Evolutionary conservation across 2,329 filamentous ascomycete genomes (phyloP).

Genomic region (Cercospora sp.): DNA sequence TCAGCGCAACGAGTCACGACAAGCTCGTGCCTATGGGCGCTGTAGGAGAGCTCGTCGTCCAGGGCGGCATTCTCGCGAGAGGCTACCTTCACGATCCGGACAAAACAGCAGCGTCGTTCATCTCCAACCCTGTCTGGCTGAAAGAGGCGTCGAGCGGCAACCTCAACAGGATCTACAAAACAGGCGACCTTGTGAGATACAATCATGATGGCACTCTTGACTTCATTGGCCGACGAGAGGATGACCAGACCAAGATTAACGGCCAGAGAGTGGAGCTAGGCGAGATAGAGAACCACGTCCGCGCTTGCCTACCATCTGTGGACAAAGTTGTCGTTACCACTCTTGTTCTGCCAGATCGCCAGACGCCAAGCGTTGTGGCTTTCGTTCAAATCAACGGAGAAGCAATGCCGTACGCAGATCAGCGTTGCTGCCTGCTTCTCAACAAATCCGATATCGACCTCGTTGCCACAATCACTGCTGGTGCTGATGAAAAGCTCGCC

Average conservation of each 20-base stretch:
- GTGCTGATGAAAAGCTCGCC: background rate
- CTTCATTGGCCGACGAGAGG: background rate
- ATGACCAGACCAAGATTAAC: background rate
- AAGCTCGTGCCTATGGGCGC: constrained; percentile 14
- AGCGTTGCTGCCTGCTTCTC: background rate
- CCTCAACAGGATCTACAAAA: constrained; percentile 36
- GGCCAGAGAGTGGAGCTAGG: constrained; percentile 2
- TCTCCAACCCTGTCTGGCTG: constrained; percentile 17
- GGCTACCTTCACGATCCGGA: constrained; percentile 42
- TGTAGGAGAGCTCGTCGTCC: constrained; percentile 47
- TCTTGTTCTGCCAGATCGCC: background rate
- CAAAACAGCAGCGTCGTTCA: constrained; percentile 35
- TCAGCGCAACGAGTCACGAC: constrained; percentile 17
- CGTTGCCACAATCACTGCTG: background rate
- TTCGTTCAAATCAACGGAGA: background rate
- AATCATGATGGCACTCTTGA: background rate
- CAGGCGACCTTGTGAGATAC: constrained; percentile 41
- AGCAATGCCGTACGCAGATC: background rate
- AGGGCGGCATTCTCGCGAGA: constrained; percentile 48
- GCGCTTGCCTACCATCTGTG: background rate
- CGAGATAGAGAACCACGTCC: background rate
- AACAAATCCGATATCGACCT: background rate
- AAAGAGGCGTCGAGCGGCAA: constrained; percentile 36
- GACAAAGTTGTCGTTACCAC: background rate
- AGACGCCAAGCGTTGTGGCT: background rate